Evolutionary conservation across 176 grass and related monocot genomes (phyloP), one percentile per base, ranked within the genome.

Genomic region (Aechmea fasciata): DNA sequence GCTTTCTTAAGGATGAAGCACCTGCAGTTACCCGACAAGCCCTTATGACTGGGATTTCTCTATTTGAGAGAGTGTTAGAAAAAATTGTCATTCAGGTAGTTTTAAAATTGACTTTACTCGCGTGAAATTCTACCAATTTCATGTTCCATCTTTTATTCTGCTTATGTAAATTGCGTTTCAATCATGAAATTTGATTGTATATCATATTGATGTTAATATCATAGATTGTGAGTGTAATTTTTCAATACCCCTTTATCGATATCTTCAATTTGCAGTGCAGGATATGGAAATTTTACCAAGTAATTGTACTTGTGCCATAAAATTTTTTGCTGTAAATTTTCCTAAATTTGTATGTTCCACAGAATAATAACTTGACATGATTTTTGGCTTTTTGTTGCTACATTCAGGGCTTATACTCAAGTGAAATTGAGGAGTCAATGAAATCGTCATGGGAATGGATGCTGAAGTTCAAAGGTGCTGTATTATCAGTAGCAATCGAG

Each of bases 1-100:
- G 67, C 13, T 87, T 96, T 85, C 52, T 96, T 62, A 79, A 82
- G 3, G 92, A 96, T 29, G 88, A 84, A 47, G 83, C 79, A 9
- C 86, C 92, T 67, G 88, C 88, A 26, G 86, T 96, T 1, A 70
- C 67, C 51, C 83, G 92, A 47, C 92, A 96, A 85, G 88, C 92
- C 76, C 48, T 96, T 73, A 89, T 75, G 78, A 92, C 88, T 69
- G 88, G 86, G 77, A 92, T 79, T 48, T 25, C 47, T 62, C 83
- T 96, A 62, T 96, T 89, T 76, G 68, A 67, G 55, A 81, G 75
- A 73, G 76, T 96, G 48, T 67, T 92, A 52, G 71, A 85, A 68
- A 81, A 92, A 15, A 74, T 96, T 66, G 83, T 79, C 68, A 76
- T 96, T 65, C 83, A 92, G 93, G 93, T 86, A 87, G 66, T 51